phyloP scores from a whole-genome alignment of 1,284 basidiomycete species.

The Spongiforma sp. region DNA sequence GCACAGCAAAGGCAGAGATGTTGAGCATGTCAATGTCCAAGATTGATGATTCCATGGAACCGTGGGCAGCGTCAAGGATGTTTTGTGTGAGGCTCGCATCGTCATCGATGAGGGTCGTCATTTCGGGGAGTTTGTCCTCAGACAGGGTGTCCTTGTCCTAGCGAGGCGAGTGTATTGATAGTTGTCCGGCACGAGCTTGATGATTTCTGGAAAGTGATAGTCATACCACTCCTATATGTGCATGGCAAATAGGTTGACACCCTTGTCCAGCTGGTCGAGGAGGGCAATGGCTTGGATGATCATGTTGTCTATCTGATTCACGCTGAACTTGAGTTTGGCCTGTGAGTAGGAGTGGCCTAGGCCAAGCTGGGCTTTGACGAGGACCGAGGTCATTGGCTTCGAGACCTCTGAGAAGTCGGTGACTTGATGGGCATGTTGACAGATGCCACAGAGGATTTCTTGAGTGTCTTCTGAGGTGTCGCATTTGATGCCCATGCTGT shows the following conservation, averaged over 20 bases:
- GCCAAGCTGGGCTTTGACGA: conserved; percentile 94
- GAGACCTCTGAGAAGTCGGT: conserved; percentile 90
- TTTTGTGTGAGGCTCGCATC: too few relatives aligned
- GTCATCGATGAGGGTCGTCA: too few relatives aligned
- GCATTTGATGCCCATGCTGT: conserved; percentile 79
- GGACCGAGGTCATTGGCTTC: conserved; percentile 90
- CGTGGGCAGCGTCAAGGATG: too few relatives aligned
- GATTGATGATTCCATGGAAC: too few relatives aligned
- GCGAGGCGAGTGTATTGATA: conserved; percentile 90
- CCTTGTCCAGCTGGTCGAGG: conserved; percentile 99
- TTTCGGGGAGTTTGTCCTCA: too few relatives aligned
- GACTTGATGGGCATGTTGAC: conserved; percentile 92
- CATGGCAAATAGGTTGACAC: conserved; percentile 99
- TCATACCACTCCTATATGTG: conserved; percentile 99
- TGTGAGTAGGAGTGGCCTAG: conserved; percentile 98
- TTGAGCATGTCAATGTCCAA: too few relatives aligned
- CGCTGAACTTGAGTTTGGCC: too few relatives aligned
- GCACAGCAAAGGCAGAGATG: too few relatives aligned
- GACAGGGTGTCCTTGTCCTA: conserved; percentile 97
- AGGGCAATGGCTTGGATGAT: too few relatives aligned
- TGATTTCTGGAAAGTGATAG: conserved; percentile 99
- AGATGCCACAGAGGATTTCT: conserved; percentile 93
- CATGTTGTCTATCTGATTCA: too few relatives aligned
- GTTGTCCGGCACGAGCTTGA: conserved; percentile 94
- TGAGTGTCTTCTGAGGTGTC: conserved; percentile 88